phyloP scores from a whole-genome alignment of 139 green algal genomes.

The Chlorella sp. region DNA sequence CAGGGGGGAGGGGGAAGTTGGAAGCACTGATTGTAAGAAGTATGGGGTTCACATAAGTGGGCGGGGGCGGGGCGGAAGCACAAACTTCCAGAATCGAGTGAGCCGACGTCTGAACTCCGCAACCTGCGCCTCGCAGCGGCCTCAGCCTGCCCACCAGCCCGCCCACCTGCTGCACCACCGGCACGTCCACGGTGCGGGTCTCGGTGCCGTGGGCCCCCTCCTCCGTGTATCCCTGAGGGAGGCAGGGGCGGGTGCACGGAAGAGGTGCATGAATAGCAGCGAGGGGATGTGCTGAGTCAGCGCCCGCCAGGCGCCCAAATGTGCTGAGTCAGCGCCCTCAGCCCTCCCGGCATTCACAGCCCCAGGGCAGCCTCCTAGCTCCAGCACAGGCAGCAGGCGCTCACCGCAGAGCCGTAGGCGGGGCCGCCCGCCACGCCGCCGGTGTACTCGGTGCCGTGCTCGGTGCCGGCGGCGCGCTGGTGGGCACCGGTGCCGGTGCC shows the following conservation, averaged over 20 bases:
- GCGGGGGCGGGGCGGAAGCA: too few relatives aligned
- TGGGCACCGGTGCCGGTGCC: background rate
- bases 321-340: too few relatives aligned
- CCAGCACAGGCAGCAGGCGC: background rate
- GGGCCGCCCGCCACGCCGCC: background rate
- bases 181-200: background rate
- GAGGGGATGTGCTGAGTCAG: background rate
- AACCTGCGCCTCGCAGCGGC: too few relatives aligned
- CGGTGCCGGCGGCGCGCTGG: too few relatives aligned
- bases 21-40: too few relatives aligned
- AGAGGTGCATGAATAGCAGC: background rate
- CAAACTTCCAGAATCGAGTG: too few relatives aligned
- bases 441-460: slow-evolving; percentile 29
- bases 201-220: background rate
- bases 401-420: slow-evolving; percentile 10
- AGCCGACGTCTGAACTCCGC: too few relatives aligned
- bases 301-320: background rate
- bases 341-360: too few relatives aligned
- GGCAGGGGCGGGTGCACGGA: background rate
- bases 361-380: too few relatives aligned
- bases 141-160: background rate
- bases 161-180: background rate
- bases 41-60: too few relatives aligned
- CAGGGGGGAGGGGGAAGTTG: background rate
- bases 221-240: background rate